Evolutionary conservation across 1,284 basidiomycete genomes (phyloP), one percentile per base, ranked within the genome.

Genomic region (Puccinia triticina): DNA sequence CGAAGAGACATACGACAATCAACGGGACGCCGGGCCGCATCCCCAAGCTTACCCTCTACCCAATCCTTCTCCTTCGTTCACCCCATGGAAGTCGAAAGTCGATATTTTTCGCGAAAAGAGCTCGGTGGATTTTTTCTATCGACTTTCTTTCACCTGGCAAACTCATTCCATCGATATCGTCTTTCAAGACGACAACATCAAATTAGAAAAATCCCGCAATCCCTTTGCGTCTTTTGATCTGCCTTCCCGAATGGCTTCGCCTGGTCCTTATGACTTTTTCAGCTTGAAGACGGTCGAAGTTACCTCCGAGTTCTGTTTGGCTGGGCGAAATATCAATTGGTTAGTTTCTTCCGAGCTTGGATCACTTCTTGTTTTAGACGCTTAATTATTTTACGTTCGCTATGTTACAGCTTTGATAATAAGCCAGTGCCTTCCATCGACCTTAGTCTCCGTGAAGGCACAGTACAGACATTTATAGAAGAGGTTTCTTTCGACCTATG

Each of bases 31-130:
- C 37, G 72, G 57, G 5, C 48, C 71, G 55, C 64, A 76, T 53
- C 50, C 80, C 1, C 80, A 76, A 82, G 73, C 72, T 16, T 82
- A 75, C 53, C 80, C 80, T 55, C 55, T 82, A 48, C 80, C 80
- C 32, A 82, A 64, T 55, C 59, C 61, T 18, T 72, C 55, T 18
- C 57, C 12, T 53, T 48, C 61, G 10, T 34, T 26, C 26, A 46
- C 46, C 18, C 61, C 37, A 16, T 82, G 80, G 80, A 75, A 67
- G 61, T 82, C 80, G 16, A 76, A 71, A 76, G 59, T 76, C 23
- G 61, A 82, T 32, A 64, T 82, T 21, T 82, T 82, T 50, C 59
- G 80, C 32, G 73, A 75, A 76, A 72, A 48, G 23, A 71, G 71
- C 50, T 67, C 57, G 23, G 66, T 82, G 43, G 80, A 82, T 55